Base-by-base conservation (phyloP, 2,329 filamentous ascomycete genomes). In the Magnaporthiopsis incrustans region DNA sequence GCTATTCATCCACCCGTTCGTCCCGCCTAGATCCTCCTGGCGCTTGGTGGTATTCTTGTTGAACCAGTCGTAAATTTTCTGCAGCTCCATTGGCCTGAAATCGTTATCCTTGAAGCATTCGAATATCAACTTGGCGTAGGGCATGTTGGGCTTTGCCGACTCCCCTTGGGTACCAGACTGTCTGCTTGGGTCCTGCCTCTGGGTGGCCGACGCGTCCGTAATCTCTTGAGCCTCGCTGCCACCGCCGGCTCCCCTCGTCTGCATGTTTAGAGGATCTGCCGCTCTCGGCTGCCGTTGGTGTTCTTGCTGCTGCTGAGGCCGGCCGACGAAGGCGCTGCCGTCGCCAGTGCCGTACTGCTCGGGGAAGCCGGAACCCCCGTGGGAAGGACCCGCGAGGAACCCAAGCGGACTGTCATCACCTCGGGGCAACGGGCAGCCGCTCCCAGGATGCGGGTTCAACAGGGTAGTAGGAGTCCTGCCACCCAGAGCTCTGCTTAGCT, bases 1-100 rank as follows among this genome's bases (percentile, higher is more conserved):
- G 73, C 91, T 96, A 75, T 97, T 98, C 77, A 94, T 90, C 94
- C 94, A 98, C 12, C 93, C 94, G 69, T 87, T 89, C 15, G 76
- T 78, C 38, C 38, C 14, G 38, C 38, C 14, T 4, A 18, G 2
- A 7, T 44, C 38, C 15, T 44, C 38, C 10, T 80, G 81, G 59
- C 82, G 86, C 75, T 95, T 97, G 68, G 85, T 83, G 2, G 92
- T 97, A 71, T 97, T 88, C 33, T 88, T 82, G 57, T 85, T 81
- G 71, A 98, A 96, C 92, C 94, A 98, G 65, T 89, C 82, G 75
- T 98, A 98, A 65, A 98, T 90, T 63, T 96, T 89, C 69, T 92
- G 88, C 15, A 98, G 81, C 2, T 89, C 85, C 85, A 97, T 89
- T 27, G 85, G 86, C 67, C 89, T 82, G 6, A 81, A 78, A 0